Base-by-base conservation (phyloP, 2,329 filamentous ascomycete genomes). In the Ophiostoma triangulosporum region DNA sequence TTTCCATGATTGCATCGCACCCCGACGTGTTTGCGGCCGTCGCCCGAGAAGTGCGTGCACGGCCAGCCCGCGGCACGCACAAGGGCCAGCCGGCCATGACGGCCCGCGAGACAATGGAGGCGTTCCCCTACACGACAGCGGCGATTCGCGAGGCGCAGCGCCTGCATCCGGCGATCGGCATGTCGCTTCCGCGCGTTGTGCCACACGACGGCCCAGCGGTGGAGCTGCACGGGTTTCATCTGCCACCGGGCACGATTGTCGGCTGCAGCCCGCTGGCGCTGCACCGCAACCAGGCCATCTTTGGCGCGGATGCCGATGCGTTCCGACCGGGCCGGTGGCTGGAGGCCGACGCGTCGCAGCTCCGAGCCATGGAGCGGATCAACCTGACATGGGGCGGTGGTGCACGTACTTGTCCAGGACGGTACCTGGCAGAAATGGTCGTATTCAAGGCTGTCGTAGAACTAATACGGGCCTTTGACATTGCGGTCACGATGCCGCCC, bases 301-400 rank as follows among this genome's bases (percentile, higher is more conserved):
- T 76, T 51, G 77, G 78, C 0, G 26, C 59, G 0, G 68, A 75
- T 26, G 66, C 74, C 0, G 65, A 69, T 0, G 54, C 56, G 0
- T 80, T 73, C 57, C 60, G 64, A 0, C 75, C 76, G 0, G 64
- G 67, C 1, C 68, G 77, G 7, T 80, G 77, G 75, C 62, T 76
- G 2, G 56, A 55, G 1, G 58, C 57, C 2, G 64, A 62, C 9
- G 64, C 64, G 0, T 49, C 53, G 0, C 59, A 61, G 8, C 55
- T 38, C 11, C 65, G 67, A 26, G 59, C 55, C 12, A 76, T 76
- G 70, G 73, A 77, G 15, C 65, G 73, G 14, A 68, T 64, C 49
- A 77, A 69, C 55, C 64, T 79, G 6, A 72, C 66, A 6, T 79
- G 73, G 72, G 75, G 75, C 3, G 74, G 73, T 2, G 73, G 75